Percentiles rank a stretch among this genome's conserved stretches.
Conservation (phyloP, 2,329 filamentous ascomycete species). For the Ophiostoma angusticollis region DNA sequence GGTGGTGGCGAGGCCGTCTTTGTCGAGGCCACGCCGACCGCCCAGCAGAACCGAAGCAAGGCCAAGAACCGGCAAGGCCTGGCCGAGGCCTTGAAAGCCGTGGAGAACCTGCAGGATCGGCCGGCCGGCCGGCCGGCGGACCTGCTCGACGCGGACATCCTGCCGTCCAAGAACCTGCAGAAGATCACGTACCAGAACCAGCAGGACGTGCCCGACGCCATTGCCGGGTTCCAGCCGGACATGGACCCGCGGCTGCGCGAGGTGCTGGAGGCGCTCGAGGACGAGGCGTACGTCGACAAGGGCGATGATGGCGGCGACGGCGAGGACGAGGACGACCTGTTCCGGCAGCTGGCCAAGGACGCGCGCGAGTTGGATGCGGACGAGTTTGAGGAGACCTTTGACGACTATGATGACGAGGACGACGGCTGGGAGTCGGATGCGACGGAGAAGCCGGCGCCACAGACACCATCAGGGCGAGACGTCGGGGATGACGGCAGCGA, state of each 20-base stretch:
- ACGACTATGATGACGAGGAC: conserved; percentile 49
- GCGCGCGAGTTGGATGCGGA: conserved; percentile 43
- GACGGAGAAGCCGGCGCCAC: conserved; percentile 58
- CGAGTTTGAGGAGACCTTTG: conserved; percentile 60
- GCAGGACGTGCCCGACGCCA: conserved; percentile 80
- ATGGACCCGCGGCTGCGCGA: conserved; percentile 93
- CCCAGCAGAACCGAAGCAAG: conserved; percentile 55
- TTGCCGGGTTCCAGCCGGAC: conserved; percentile 90
- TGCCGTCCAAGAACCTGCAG: conserved; percentile 68
- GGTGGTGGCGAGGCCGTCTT: conserved; percentile 69
- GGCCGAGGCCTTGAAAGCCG: conserved; percentile 64
- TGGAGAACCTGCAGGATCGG: conserved; percentile 42
- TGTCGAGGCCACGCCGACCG: conserved; percentile 56
- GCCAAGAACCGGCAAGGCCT: conserved; percentile 64
- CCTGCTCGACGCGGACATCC: conserved; percentile 58
- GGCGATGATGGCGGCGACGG: too few relatives aligned
- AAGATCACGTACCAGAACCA: conserved; percentile 79
- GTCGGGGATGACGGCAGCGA: neutral
- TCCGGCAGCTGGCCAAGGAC: conserved; percentile 40
- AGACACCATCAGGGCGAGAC: neutral
- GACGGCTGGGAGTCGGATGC: conserved; percentile 92
- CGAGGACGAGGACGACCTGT: conserved; percentile 76
- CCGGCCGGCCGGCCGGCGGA: conserved; percentile 38
- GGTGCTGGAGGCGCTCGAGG: conserved; percentile 83
- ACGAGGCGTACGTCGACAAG: conserved; percentile 87